Base-by-base conservation (phyloP, 2,329 filamentous ascomycete genomes). In the Xylaria sp. region DNA sequence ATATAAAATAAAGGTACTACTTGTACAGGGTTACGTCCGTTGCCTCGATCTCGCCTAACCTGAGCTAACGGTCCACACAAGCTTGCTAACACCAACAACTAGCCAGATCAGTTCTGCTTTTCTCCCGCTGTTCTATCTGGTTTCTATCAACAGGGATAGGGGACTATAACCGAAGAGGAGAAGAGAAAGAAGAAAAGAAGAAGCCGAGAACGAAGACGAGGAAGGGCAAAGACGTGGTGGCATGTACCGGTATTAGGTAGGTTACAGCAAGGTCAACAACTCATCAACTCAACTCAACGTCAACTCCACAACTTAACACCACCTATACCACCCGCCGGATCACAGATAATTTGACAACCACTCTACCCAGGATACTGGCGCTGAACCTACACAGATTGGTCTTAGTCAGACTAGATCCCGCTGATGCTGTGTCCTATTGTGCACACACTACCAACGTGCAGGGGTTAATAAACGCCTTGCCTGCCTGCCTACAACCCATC, bases 381-480 rank as follows among this genome's bases (percentile, higher is more conserved):
- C 47, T 47, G 39, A 52, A 47, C 44, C 52, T 49, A 49, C 57
- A 30, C 59, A 55, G 58, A 59, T 55, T 50, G 18, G 54, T 58
- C 49, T 63, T 63, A 61, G 59, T 63, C 56, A 63, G 57, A 59
- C 52, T 59, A n/a, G 16, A 49, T 49, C 37, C 49, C 13, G 18
- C 51, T 53, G 53, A 39, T 52, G 35, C 57, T 54, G 57, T 54
- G 56, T 60, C 46, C 59, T 52, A 55, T 35, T 13, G 18, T 49
- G 42, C n/a, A n/a, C 13, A n/a, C 42, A 46, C 42, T 46, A 46
- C 42, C 37, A 46, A n/a, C 42, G 9, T n/a, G 42, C 59, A 37
- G 44, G 54, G 51, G 55, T 35, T 39, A 58, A 9, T 52, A 58
- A 57, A 59, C 52, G 42, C 39, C 30, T 54, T 51, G 9, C 13